A percentile compares a stretch with the other conserved stretches of the same genome.
phyloP scores from a whole-genome alignment of 441 rosid species.

The Gossypium armourianum region DNA sequence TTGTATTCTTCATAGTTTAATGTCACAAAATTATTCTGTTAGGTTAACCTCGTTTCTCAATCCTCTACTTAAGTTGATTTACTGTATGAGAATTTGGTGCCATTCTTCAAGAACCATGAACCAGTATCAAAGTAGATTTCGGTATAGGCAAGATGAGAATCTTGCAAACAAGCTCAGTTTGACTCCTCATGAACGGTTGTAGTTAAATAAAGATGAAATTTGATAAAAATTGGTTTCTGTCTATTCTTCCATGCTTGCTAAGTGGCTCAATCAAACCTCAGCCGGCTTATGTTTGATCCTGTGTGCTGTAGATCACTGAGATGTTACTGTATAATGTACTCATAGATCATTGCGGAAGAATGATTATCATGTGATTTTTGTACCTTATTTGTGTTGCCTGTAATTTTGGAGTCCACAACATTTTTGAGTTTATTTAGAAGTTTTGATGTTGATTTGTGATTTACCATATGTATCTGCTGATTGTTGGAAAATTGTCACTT shows the following conservation, averaged over 20 bases:
- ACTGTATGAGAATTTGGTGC: not conserved
- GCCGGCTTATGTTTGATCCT: not conserved
- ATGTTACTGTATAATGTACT: not conserved
- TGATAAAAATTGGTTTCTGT: not conserved
- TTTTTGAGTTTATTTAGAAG: slow-evolving; percentile 12
- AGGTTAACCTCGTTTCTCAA: not conserved
- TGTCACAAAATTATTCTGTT: not conserved
- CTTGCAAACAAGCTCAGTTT: not conserved
- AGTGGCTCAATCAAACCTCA: not conserved
- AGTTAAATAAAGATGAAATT: not conserved
- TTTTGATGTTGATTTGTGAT: slow-evolving; percentile 17
- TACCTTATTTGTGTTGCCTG: slow-evolving; percentile 6
- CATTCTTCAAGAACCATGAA: not conserved
- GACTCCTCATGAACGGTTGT: not conserved
- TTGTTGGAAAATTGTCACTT: slow-evolving; percentile 15
- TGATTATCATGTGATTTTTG: not conserved
- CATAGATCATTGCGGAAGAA: not conserved
- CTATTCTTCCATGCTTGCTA: not conserved
- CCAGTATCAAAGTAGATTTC: not conserved
- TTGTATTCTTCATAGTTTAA: not conserved
- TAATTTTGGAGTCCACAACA: not conserved
- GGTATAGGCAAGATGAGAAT: not conserved
- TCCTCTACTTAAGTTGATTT: not conserved
- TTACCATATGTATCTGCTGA: slow-evolving; percentile 15
- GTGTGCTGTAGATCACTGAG: not conserved